Evolutionary conservation across 1,284 basidiomycete species (phyloP), one percentile per base, ranked within the genome.

Genomic region (Apiotrichum gracile): DNA sequence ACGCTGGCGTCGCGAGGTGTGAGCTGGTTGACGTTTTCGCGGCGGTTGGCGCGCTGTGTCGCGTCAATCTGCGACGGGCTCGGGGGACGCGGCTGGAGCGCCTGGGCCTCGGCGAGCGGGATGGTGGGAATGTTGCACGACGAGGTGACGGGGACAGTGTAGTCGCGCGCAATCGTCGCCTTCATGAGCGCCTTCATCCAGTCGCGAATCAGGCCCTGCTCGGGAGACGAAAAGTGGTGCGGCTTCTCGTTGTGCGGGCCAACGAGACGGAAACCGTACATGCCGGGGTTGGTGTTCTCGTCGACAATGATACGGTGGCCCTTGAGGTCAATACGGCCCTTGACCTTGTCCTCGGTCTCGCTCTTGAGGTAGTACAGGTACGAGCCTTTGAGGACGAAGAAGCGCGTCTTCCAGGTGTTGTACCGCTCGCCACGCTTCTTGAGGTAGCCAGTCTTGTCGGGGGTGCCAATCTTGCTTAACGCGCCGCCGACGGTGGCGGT

Each of bases 131-230:
- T 92, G 70, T 97, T 97, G 78, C 91, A 93, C 2, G 91, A 96
- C 7, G 93, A 97, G 24, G 97, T 86, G 51, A 98, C 93, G 24
- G 93, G 89, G 65, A 85, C 91, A 13, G 85, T 81, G 70, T 92
- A 94, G 73, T 96, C 91, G 52, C 96, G 79, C 17, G 84, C 87
- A 66, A 99, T 99, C 5, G 94, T 97, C 3, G 92, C 88, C 76
- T 98, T 99, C 90, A 97, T 97, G 64, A 99, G 83, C 12, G 91
- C 90, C 79, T 98, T 98, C 94, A 98, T 98, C 96, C 96, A 99
- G 62, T 91, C 91, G 14, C 96, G 83, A 44, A 97, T 81, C 35
- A 84, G 75, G 5, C 77, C 71, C 70, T 91, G 88, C 69, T 97
- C 92, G 34, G 92, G 87, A 0, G 88, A 88, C 60, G 87, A 88